Evolutionary conservation across 2,329 filamentous ascomycete genomes (phyloP).

Genomic region (Ceratocystis colombiana): DNA sequence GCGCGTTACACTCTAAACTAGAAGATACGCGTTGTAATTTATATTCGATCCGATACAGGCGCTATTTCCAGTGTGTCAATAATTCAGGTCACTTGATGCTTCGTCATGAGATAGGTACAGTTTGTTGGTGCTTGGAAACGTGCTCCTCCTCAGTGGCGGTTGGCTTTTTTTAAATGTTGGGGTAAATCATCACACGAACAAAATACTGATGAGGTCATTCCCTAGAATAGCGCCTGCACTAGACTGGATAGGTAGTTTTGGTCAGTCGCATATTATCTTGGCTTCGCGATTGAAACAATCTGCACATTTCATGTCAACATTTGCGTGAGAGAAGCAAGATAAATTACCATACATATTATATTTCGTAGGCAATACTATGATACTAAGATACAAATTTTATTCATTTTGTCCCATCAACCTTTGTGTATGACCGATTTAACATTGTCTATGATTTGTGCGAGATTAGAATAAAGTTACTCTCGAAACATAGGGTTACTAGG

Average conservation of each 20-base stretch:
- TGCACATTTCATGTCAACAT: neutral
- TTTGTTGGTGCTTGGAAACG: constrained; percentile 15
- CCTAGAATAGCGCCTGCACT: neutral
- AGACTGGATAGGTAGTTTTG: neutral
- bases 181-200: constrained; percentile 15
- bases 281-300: neutral
- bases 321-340: too few relatives aligned
- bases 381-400: too few relatives aligned
- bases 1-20: neutral
- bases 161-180: constrained; percentile 13
- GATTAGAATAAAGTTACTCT: neutral
- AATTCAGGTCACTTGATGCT: constrained; percentile 11
- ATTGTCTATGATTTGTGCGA: too few relatives aligned
- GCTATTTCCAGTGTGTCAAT: neutral
- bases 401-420: neutral
- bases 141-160: constrained; percentile 17
- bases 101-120: constrained; percentile 2
- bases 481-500: neutral
- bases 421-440: neutral
- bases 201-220: constrained; percentile 13
- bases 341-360: too few relatives aligned
- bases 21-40: neutral
- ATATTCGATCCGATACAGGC: neutral
- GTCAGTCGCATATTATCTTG: neutral
- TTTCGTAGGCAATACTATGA: too few relatives aligned